Base-by-base conservation (phyloP, 345 rosid genomes). In the Ceriops zippeliana region DNA sequence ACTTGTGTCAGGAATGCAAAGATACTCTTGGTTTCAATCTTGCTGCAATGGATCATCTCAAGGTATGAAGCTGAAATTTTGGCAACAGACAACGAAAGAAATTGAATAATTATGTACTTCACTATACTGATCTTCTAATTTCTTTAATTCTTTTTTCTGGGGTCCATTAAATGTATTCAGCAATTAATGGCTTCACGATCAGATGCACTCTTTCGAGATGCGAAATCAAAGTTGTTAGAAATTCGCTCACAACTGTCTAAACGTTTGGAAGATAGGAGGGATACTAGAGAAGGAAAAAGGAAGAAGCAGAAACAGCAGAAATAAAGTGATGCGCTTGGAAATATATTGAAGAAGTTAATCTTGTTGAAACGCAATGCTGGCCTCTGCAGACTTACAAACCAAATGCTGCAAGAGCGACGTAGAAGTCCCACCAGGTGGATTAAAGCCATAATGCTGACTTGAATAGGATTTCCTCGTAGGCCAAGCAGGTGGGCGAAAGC, bases 41-140 rank as follows among this genome's bases (percentile, higher is more conserved):
- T 74, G 97, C 99, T 0, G 98, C 92, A 58, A 87, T 90, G 97
- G 92, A 96, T 84, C 99, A 96, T 86, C 77, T 92, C 17, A 89
- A 84, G 93, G 98, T 95, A 67, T 37, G 71, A 59, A 52, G 4
- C 6, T 21, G 57, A 54, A 10, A 20, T 56, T 35, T 19, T 13
- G 19, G 31, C 26, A 56, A 24, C 16, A 24, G 28, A 24, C 2
- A 8, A n/a, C 4, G 26, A 24, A 24, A 53, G 24, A 20, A 21
- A 11, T 24, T 53, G 31, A 1, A 15, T 56, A 8, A 27, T 24
- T 56, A 11, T 56, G 6, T 26, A 0, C 17, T 56, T n/a, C 17
- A 21, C 58, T 26, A 1, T 54, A 16, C 11, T 26, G 1, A 37
- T 5, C 26, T 42, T 21, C 20, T 35, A 28, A 5, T 28, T 38